Evolutionary conservation across 441 rosid species (phyloP).

Genomic region (Populus tomentosa): DNA sequence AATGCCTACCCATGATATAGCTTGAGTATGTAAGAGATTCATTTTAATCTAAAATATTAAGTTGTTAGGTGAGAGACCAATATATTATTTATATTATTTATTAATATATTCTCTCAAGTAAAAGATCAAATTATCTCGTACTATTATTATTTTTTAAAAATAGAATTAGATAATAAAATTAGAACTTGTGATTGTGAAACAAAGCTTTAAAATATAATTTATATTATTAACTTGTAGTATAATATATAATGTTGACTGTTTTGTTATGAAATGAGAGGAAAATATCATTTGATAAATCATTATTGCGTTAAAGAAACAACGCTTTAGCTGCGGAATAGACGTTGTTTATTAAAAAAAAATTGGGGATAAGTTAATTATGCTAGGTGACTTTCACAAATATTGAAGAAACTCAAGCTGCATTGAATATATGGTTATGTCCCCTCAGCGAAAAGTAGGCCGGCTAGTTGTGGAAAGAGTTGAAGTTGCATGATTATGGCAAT

Average conservation of each 20-base stretch:
- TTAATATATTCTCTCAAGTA: fast-evolving
- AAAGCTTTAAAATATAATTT: too few species aligned
- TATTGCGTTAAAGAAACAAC: not conserved
- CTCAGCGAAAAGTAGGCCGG: not conserved
- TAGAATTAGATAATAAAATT: too few species aligned
- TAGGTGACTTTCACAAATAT: not conserved
- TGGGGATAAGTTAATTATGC: not conserved
- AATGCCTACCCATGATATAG: too few species aligned
- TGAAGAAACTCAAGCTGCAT: not conserved
- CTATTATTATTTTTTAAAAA: too few species aligned
- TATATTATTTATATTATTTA: too few species aligned
- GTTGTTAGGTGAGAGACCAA: fast-evolving
- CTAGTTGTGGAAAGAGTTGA: not conserved
- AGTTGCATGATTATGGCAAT: not conserved
- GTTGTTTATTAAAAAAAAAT: not conserved
- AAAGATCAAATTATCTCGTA: too few species aligned
- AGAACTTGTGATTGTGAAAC: too few species aligned
- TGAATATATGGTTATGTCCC: not conserved
- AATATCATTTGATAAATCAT: not conserved
- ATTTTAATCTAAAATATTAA: too few species aligned
- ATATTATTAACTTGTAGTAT: too few species aligned
- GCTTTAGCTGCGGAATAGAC: not conserved
- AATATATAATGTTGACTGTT: too few species aligned
- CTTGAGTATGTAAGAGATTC: too few species aligned
- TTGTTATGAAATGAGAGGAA: not conserved